These are phyloP conservation scores for Fomitopsis betulina DNA, from an alignment of 1,284 basidiomycete species.

Conservation along the genomic window DNA sequence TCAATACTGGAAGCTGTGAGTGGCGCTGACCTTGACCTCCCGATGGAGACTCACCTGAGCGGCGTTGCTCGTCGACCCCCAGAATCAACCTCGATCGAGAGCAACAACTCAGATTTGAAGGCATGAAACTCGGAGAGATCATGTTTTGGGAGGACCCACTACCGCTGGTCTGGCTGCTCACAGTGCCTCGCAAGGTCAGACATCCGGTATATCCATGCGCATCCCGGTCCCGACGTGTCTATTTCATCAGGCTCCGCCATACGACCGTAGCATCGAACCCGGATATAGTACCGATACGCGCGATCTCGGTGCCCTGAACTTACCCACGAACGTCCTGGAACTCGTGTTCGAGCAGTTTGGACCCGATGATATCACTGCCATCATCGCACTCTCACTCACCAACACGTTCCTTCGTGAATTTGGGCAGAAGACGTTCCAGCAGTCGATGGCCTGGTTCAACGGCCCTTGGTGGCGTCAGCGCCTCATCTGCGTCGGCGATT, in stretches of 20 bases:
- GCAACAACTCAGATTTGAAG: neutral
- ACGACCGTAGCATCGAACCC: neutral
- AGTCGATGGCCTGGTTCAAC: neutral
- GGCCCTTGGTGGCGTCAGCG: constrained; percentile 8
- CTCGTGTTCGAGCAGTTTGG: neutral
- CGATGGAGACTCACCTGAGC: too few relatives aligned
- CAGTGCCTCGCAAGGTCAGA: too few relatives aligned
- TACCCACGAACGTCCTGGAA: neutral
- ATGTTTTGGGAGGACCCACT: neutral
- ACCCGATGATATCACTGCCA: neutral
- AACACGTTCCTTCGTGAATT: constrained; percentile 7
- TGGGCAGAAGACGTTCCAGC: constrained; percentile 2
- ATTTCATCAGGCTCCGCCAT: neutral
- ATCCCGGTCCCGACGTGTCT: too few relatives aligned
- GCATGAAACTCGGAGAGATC: neutral
- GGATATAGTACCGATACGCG: neutral
- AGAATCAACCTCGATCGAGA: neutral
- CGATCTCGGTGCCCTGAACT: neutral
- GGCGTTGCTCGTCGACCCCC: neutral
- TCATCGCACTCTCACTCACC: constrained; percentile 3
- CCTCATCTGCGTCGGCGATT: too few relatives aligned
- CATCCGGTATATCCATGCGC: too few relatives aligned
- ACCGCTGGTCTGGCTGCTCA: neutral
- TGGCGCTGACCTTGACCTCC: too few relatives aligned
- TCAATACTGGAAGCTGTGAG: too few relatives aligned